Evolutionary conservation across 768 basidiomycete species (phyloP).

Genomic region (Termitomyces titanicus): DNA sequence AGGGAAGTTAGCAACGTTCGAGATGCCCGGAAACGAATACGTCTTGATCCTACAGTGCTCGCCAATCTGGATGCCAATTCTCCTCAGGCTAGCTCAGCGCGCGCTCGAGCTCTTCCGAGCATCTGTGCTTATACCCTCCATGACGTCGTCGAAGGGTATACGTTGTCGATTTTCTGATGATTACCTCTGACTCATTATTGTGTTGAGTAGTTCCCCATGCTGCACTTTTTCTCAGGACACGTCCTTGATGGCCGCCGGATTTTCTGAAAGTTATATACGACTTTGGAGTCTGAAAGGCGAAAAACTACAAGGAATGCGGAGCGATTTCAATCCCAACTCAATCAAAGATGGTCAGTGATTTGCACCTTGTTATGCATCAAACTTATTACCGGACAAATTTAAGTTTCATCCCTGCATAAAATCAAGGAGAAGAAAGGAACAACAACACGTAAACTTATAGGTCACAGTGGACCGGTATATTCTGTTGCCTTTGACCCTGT

Average conservation of each 20-base stretch:
- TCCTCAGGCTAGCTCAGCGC: conserved; percentile 51
- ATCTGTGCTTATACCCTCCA: conserved; percentile 95
- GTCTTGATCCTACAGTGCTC: conserved; percentile 73
- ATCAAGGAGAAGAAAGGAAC: conserved; percentile 78
- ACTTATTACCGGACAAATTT: not conserved
- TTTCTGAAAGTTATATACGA: conserved; percentile 92
- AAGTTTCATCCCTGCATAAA: conserved; percentile 59
- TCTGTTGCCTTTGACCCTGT: conserved; percentile 91
- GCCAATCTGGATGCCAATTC: conserved; percentile 54
- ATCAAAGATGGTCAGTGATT: conserved; percentile 64
- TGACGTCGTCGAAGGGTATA: conserved; percentile 92
- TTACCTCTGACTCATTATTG: not conserved
- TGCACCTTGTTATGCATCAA: not conserved
- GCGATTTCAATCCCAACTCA: conserved; percentile 65
- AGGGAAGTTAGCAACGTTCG: conserved; percentile 87
- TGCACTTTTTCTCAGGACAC: conserved; percentile 88
- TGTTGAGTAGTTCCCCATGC: conserved; percentile 65
- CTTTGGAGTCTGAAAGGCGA: conserved; percentile 95
- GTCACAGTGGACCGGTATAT: conserved; percentile 96
- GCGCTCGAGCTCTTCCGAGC: conserved; percentile 77
- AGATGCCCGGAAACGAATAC: conserved; percentile 89
- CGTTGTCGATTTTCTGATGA: not conserved
- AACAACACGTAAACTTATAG: conserved; percentile 91
- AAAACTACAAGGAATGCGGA: conserved; percentile 71
- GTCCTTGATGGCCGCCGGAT: conserved; percentile 91